Percentiles rank a stretch among this genome's conserved stretches.
These are phyloP conservation scores for Singerocomus inundabilis DNA, from an alignment of 1,284 basidiomycete species.

Conservation along the genomic window DNA sequence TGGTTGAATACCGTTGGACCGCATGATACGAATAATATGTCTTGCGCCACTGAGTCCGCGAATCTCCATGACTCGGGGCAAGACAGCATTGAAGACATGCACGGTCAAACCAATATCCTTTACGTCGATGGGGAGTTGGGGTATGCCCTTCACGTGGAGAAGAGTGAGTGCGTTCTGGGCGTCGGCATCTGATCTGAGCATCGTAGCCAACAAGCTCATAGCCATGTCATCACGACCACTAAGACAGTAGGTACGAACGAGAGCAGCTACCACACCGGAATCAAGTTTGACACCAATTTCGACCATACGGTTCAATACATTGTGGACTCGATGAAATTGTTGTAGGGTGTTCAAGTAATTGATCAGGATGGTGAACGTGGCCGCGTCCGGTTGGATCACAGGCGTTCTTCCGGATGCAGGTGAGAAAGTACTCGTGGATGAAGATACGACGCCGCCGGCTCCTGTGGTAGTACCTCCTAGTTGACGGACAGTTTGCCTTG, in stretches of 20 bases:
- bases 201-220: slow-evolving; percentile 45
- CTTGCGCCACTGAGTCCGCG: slow-evolving; percentile 48
- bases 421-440: slow-evolving; percentile 7
- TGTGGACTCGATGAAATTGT: slow-evolving; percentile 46
- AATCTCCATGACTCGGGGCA: slow-evolving; percentile 46
- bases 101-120: slow-evolving; percentile 42
- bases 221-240: slow-evolving; percentile 48
- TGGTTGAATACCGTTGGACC: slow-evolving; percentile 43
- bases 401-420: slow-evolving; percentile 7
- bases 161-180: slow-evolving; percentile 25
- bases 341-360: slow-evolving; percentile 49
- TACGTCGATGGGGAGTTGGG: slow-evolving; percentile 32
- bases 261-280: slow-evolving; percentile 45
- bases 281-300: slow-evolving; percentile 45
- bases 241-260: slow-evolving; percentile 55
- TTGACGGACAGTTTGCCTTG: slow-evolving; percentile 17
- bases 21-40: slow-evolving; percentile 54
- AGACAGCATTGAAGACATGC: slow-evolving; percentile 57
- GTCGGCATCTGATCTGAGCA: slow-evolving; percentile 37
- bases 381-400: slow-evolving; percentile 45
- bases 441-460: slow-evolving; percentile 30
- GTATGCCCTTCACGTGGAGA: slow-evolving; percentile 23
- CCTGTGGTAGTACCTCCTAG: slow-evolving; percentile 36
- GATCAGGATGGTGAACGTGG: slow-evolving; percentile 66
- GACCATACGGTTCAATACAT: slow-evolving; percentile 50